Evolutionary conservation across 1,284 basidiomycete genomes (phyloP), one percentile per base, ranked within the genome.

Genomic region (Tilletiaria anomala): DNA sequence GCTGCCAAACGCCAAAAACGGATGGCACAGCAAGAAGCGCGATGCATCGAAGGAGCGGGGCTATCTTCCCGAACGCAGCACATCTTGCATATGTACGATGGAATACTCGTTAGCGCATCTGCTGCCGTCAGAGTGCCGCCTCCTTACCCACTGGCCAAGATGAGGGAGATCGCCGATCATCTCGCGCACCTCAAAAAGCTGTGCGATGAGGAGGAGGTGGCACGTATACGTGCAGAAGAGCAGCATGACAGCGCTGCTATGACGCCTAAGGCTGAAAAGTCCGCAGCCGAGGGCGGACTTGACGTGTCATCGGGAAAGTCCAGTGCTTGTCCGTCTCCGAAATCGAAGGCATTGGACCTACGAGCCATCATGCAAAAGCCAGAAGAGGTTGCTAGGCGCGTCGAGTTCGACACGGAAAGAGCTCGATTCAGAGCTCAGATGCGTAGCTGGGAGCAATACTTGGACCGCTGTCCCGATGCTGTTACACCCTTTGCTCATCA

Each of bases 361-460:
- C 5, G 17, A 15, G n/a, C 18, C 21, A 33, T 48, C 8, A 15
- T 45, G 6, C 33, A 40, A 24, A 29, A 47, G 21, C 31, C 46
- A 10, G 32, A 24, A 14, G 44, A 50, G 11, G 38, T 49, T 4
- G 32, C 19, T 34, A 69, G 78, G 20, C 79, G 83, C 63, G 84
- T 82, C 57, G 74, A 73, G 16, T 75, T 83, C 35, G 75, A 75
- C 32, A 73, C 78, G 32, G 71, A 82, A 23, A 79, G 82, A 61
- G 80, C 78, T 71, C 78, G 79, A 44, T 82, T 89, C 48, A 78
- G 80, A 44, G 83, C 88, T 55, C 80, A 85, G 51, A 75, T 83
- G 32, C 78, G 80, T 36, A 76, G 87, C 15, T 94, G 88, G 85
- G 80, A 86, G 58, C 88, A 83, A 80, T 91, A 91, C 60, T 70